Percentiles rank a stretch among this genome's conserved stretches.
Evolutionary conservation across 2,329 filamentous ascomycete genomes (phyloP).

Genomic region (Mollisiaceae sp.): DNA sequence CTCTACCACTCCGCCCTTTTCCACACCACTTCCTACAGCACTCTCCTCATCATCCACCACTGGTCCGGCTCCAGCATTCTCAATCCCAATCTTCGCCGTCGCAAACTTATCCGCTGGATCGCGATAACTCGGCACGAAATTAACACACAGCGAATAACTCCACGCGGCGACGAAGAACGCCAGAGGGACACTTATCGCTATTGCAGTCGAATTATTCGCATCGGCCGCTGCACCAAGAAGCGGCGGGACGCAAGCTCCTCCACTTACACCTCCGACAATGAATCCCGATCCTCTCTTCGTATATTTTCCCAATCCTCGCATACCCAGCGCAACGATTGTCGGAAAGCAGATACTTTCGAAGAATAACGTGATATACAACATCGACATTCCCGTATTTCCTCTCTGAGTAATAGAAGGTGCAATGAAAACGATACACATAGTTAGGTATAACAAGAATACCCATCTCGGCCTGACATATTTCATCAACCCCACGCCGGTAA

Average conservation of each 20-base stretch:
- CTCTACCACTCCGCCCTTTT: conserved; percentile 22
- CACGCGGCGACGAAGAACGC: conserved; percentile 54
- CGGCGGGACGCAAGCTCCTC: conserved; percentile 54
- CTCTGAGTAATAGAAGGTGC: conserved; percentile 52
- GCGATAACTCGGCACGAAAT: conserved; percentile 38
- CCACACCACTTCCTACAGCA: conserved; percentile 12
- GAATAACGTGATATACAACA: conserved; percentile 57
- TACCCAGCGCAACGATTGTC: conserved; percentile 57
- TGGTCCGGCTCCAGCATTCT: not conserved
- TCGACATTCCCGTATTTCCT: conserved; percentile 54
- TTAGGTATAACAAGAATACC: conserved; percentile 56
- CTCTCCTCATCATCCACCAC: conserved; percentile 18
- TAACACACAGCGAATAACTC: conserved; percentile 51
- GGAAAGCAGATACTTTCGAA: conserved; percentile 59
- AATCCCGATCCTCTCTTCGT: conserved; percentile 55
- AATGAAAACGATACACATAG: conserved; percentile 53
- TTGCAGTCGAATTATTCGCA: conserved; percentile 24
- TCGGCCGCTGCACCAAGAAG: conserved; percentile 51
- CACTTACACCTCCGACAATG: conserved; percentile 55
- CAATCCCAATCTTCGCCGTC: conserved; percentile 26
- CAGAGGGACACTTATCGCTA: conserved; percentile 51
- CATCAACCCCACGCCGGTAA: conserved; percentile 56
- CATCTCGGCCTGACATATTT: conserved; percentile 55
- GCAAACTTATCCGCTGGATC: conserved; percentile 31
- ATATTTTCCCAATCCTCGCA: conserved; percentile 57